Conservation (phyloP, 2,329 filamentous ascomycete species). For the Fusarium liriodendri region DNA sequence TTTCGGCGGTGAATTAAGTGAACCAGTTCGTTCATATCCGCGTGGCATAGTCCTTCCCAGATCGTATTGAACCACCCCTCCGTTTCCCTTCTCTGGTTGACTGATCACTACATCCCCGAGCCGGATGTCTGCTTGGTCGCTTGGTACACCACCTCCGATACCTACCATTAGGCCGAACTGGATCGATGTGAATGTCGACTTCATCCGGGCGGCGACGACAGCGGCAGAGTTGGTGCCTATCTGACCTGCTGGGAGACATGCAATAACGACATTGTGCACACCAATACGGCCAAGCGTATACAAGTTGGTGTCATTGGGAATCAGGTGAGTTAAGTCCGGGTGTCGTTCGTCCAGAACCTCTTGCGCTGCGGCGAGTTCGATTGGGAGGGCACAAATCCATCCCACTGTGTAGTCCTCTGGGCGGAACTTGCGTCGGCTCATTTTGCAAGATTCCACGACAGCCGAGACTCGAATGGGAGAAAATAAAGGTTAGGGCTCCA, state of each 20-base stretch:
- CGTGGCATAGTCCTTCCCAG: background rate
- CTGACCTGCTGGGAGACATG: background rate
- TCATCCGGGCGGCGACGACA: background rate
- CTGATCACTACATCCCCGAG: conserved; percentile 43
- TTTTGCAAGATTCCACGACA: background rate
- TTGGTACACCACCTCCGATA: conserved; percentile 42
- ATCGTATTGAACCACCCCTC: conserved; percentile 5
- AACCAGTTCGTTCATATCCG: background rate
- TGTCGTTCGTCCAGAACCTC: conserved; percentile 46
- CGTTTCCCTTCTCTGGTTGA: background rate
- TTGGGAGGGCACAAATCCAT: conserved; percentile 48
- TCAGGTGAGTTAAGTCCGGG: background rate
- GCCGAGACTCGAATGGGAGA: too few species aligned
- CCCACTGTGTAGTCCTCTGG: conserved; percentile 43
- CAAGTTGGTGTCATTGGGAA: conserved; percentile 22
- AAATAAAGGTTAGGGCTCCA: too few species aligned
- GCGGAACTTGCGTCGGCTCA: background rate
- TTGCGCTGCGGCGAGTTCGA: conserved; percentile 45
- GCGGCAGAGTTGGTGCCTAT: background rate
- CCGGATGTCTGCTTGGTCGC: conserved; percentile 30
- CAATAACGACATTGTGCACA: background rate
- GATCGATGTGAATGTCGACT: conserved; percentile 20
- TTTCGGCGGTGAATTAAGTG: background rate
- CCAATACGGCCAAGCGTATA: conserved; percentile 36
- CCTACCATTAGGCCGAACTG: conserved; percentile 41